Conservation (phyloP, 169 alveolate genomes). For the Plasmodium berghei region DNA sequence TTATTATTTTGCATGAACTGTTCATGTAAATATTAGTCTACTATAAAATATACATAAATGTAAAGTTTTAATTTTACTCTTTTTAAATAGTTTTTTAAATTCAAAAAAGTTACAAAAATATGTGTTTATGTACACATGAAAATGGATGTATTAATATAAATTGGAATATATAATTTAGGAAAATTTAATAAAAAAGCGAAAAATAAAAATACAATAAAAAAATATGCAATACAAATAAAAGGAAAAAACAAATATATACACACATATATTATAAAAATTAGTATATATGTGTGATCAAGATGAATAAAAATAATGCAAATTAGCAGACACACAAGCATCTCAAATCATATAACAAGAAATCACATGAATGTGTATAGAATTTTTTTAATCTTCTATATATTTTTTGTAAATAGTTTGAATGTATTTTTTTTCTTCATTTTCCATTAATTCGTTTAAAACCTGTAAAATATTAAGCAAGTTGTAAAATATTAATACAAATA, state of each 20-base stretch:
- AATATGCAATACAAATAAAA: too few species aligned
- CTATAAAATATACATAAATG: background rate
- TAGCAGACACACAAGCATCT: too few species aligned
- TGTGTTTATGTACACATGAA: background rate
- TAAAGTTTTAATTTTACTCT: too few species aligned
- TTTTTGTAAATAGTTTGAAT: slow-evolving; percentile 57
- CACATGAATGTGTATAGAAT: too few species aligned
- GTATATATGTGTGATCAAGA: too few species aligned
- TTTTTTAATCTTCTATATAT: slow-evolving; percentile 41
- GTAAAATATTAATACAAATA: too few species aligned
- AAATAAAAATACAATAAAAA: slow-evolving; percentile 1
- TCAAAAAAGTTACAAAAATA: slow-evolving; percentile 7
- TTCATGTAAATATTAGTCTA: slow-evolving; percentile 14
- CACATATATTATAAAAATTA: too few species aligned
- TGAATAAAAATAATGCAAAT: too few species aligned
- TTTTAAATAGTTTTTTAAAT: background rate
- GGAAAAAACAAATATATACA: too few species aligned
- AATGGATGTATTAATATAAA: background rate
- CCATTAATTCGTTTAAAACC: slow-evolving; percentile 64
- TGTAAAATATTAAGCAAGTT: background rate
- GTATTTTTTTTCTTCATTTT: slow-evolving; percentile 60
- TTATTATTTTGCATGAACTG: slow-evolving; percentile 2
- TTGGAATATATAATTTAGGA: background rate
- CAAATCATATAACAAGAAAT: too few species aligned
- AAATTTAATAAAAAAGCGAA: slow-evolving; percentile 1